Percentiles rank a stretch among this genome's conserved stretches.
phyloP scores from a whole-genome alignment of 257 asterid genomes.

The Penstemon barbatus region DNA sequence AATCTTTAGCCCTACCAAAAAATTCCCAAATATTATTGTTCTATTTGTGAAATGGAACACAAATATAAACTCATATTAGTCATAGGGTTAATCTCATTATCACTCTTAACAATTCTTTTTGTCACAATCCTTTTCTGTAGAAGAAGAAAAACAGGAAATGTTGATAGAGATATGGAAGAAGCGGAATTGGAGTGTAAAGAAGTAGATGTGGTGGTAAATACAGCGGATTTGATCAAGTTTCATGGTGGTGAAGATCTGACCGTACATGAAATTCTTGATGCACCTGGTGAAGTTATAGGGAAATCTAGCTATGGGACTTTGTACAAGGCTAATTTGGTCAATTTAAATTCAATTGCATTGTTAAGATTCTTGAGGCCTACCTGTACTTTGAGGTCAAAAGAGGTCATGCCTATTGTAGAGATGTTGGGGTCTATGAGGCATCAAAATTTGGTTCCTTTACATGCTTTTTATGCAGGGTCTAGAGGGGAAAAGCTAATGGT shows the following conservation, averaged over 20 bases:
- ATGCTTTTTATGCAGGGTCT: constrained; percentile 82
- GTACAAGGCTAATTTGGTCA: constrained; percentile 59
- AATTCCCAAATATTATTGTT: constrained; percentile 16
- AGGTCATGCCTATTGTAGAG: constrained; percentile 62
- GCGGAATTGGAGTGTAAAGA: constrained; percentile 41
- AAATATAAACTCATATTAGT: constrained; percentile 47
- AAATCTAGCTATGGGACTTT: constrained; percentile 63
- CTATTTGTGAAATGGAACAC: constrained; percentile 50
- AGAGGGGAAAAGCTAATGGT: constrained; percentile 87
- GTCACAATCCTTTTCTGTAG: constrained; percentile 39
- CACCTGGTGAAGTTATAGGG: constrained; percentile 71
- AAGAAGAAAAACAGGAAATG: constrained; percentile 36
- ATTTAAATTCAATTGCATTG: constrained; percentile 55
- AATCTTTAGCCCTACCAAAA: constrained; percentile 35
- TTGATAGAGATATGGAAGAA: constrained; percentile 52
- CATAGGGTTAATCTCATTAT: constrained; percentile 41
- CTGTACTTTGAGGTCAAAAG: constrained; percentile 69
- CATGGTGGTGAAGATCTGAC: constrained; percentile 55
- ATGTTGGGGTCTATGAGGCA: constrained; percentile 75
- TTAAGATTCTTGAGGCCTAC: constrained; percentile 90
- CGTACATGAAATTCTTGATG: constrained; percentile 53
- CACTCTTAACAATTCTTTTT: constrained; percentile 35
- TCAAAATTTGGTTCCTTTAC: constrained; percentile 74
- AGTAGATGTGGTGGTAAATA: constrained; percentile 37
- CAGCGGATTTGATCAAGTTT: constrained; percentile 59